These are phyloP conservation scores for Prunus armeniaca DNA, from an alignment of 306 rosid genomes.

Conservation along the genomic window DNA sequence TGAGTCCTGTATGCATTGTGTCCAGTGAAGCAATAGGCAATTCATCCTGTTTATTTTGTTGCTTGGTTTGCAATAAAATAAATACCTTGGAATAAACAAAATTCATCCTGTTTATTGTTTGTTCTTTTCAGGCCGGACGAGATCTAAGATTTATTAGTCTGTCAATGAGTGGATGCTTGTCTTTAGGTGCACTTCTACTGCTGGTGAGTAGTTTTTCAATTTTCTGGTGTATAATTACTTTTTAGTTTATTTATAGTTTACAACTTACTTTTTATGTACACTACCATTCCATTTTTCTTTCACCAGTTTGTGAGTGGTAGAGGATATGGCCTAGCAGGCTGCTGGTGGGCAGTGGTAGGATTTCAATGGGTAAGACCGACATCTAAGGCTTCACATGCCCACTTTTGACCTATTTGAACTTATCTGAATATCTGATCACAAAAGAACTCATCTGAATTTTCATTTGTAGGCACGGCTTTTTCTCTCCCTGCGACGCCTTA, in stretches of 20 bases:
- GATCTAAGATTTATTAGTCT: conserved; percentile 54
- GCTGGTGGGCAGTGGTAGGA: conserved; percentile 51
- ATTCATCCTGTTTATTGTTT: not conserved
- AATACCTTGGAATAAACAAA: not conserved
- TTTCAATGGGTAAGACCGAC: conserved; percentile 60
- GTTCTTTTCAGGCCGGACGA: conserved; percentile 59
- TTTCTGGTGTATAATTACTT: conserved; percentile 1
- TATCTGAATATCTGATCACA: not conserved
- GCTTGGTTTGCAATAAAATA: not conserved
- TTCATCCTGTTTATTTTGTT: not conserved
- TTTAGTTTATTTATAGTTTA: conserved; percentile 7
- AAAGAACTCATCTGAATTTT: not conserved
- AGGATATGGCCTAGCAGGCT: conserved; percentile 54
- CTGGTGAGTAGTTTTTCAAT: conserved; percentile 29
- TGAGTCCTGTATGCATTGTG: not conserved
- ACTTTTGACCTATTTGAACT: not conserved
- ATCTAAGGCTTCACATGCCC: not conserved
- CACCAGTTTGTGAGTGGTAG: conserved; percentile 44
- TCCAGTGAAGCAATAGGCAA: not conserved
- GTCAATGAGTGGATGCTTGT: conserved; percentile 56
- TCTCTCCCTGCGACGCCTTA: conserved; percentile 23
- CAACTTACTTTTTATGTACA: too few relatives aligned
- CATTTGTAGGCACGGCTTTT: conserved; percentile 30
- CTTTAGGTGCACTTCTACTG: conserved; percentile 41
- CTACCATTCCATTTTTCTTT: conserved; percentile 10